Evolutionary conservation across 768 basidiomycete genomes (phyloP), one percentile per base, ranked within the genome.

Genomic region (Chalciporus piperatus): DNA sequence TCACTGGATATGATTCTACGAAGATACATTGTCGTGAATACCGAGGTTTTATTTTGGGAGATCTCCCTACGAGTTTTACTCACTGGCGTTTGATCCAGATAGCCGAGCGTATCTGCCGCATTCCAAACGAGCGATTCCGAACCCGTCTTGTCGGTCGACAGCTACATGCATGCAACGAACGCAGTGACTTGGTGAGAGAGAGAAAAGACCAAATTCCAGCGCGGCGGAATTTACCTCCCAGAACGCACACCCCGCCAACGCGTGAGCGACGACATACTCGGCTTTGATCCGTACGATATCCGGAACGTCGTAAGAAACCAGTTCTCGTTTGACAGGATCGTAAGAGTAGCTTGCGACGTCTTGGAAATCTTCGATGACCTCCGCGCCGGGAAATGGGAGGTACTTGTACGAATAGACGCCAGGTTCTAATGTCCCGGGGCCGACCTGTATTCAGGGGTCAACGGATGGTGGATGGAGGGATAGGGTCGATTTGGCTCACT

Each of bases 261-360:
- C 76, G 13, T 83, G 77, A 4, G 74, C 64, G 38, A 72, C 71
- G 53, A 88, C 78, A 60, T 92, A 92, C 47, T 83, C 75, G 3
- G 82, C 80, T 69, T 93, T 93, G 59, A 77, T 58, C 47, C 68
- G 74, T 47, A 79, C 81, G 58, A 90, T 83, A 56, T 81, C 72
- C 16, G 87, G 87, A 0, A 80, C 83, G 62, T 93, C 91, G 67
- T 90, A 91, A 4, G 82, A 84, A 28, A 92, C 83, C 22, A 91
- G 75, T 61, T 89, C 86, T 50, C 71, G 68, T 59, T 76, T 85
- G n/a, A 71, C 56, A 4, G 81, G 63, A 64, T 92, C 82, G 68
- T 90, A 92, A 11, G 86, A 86, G 67, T 90, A 92, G 56, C 84
- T 84, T 11, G 86, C 76, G n/a, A 89, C 81, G 51, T 87, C 81